These are phyloP conservation scores for Phytophthora pseudosyringae DNA, from an alignment of 352 stramenopile genomes.

Conservation along the genomic window DNA sequence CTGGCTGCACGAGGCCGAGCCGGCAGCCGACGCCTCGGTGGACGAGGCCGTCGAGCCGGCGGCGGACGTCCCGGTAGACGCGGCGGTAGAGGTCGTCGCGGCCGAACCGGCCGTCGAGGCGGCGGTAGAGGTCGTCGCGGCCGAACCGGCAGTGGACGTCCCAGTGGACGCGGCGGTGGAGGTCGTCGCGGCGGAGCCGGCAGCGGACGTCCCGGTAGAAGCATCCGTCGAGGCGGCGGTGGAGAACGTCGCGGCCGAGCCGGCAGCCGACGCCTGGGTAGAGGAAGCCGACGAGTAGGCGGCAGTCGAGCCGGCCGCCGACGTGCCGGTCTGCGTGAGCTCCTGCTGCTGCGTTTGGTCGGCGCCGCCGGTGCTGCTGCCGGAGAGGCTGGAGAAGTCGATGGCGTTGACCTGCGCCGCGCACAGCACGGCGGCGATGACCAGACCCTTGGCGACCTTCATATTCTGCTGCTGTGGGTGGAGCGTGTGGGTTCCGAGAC, in stretches of 20 bases:
- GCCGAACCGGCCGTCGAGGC: slow-evolving; percentile 11
- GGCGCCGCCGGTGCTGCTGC: slow-evolving; percentile 21
- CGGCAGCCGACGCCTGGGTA: background rate
- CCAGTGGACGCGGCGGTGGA: background rate
- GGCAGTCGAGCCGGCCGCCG: slow-evolving; percentile 9
- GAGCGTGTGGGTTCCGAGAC: background rate
- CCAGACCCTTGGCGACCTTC: slow-evolving; percentile 52
- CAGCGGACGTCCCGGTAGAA: background rate
- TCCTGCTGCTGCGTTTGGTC: slow-evolving; percentile 22
- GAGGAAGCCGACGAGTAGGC: slow-evolving; percentile 4
- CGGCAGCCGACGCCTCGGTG: background rate
- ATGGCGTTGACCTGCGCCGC: slow-evolving; percentile 59
- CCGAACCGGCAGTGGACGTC: no score
- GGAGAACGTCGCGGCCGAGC: slow-evolving; percentile 7
- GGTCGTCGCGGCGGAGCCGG: slow-evolving; percentile 1
- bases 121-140: background rate
- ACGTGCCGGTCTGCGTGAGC: slow-evolving; percentile 2
- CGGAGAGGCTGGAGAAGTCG: slow-evolving; percentile 44
- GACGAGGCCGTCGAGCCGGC: slow-evolving; percentile 7
- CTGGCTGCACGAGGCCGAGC: slow-evolving; percentile 43
- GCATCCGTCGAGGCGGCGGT: background rate
- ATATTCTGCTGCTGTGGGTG: slow-evolving; percentile 22
- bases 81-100: background rate
- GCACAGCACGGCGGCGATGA: slow-evolving; percentile 64
- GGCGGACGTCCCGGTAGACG: background rate